Base-by-base conservation (phyloP, 352 stramenopile genomes). In the Pythium rhizo-oryzae region DNA sequence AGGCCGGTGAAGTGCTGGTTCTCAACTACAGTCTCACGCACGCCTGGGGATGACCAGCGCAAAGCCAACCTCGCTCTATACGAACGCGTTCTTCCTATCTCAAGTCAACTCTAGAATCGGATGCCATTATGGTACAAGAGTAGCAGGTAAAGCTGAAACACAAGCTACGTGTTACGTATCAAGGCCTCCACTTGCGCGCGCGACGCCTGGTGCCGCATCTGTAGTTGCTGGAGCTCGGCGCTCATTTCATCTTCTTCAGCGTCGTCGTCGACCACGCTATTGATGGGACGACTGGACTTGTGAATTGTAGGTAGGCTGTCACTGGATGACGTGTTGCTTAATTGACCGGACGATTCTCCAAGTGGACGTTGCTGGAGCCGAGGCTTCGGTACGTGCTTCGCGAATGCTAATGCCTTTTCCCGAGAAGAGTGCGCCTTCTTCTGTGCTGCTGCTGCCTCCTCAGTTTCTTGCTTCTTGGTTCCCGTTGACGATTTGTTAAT, bases 21-120 rank as follows among this genome's bases (percentile, higher is more conserved):
- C 78, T 96, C 18, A 96, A 94, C 51, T 96, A 96, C 74, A 96
- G 87, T 69, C 72, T 93, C 28, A 93, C 84, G 0, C 87, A 96
- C 18, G 87, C 87, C 13, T 96, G 87, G 85, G 87, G 85, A 2
- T 94, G 80, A 81, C 7, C 55, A 33, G 35, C 28, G 28, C 28
- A 33, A 6, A 33, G 28, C 28, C 2, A 33, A 55, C 47, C 61
- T 47, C 15, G 61, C 15, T 43, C n/a, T 9, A 49, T 15, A 41
- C 24, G 39, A 25, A 23, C 43, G 30, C 24, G 37, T 24, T 24
- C 7, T 24, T 24, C 7, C 1, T n/a, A 47, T 47, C 41, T 21
- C 9, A 47, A 47, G 41, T 15, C n/a, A 25, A 51, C 44, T 7
- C 18, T 12, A n/a, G 44, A 51, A 28, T 51, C 21, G n/a, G 43